Evolutionary conservation across 2,329 filamentous ascomycete species (phyloP), one percentile per base, ranked within the genome.

Genomic region (Colletotrichum abscissum): DNA sequence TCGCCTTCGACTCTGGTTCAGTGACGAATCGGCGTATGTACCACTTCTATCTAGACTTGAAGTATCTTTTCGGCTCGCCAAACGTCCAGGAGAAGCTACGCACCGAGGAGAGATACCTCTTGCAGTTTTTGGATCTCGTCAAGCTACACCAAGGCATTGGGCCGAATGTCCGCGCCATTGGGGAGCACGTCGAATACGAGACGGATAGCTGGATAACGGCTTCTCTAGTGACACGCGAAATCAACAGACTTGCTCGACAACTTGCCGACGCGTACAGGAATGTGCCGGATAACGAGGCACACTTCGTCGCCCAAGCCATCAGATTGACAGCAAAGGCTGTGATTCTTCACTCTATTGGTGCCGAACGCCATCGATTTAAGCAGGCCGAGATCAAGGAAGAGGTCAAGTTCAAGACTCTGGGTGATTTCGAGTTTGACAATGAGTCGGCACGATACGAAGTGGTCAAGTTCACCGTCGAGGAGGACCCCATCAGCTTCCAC

Each of bases 201-300:
- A 97, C 95, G 2, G 97, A 99, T 83, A 94, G 95, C 24, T 99
- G 97, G 97, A 98, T 99, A 66, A 97, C 94, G 71, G 96, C 97
- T 4, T 98, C 95, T 7, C 88, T 98, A 63, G 94, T 99, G 71
- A 98, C 97, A 63, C 90, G 96, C 63, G 96, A 99, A 81, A 96
- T 99, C 81, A 98, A 98, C 80, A 92, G 94, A 67, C 89, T 98
- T 49, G 98, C 96, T 79, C 90, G 95, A 75, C 93, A 97, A 78
- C 93, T 98, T 71, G 92, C 95, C 0, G 94, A 97, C 77, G 92
- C 97, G 0, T 99, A 98, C 86, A 90, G 91, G 63, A 90, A 92
- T 79, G 89, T 89, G 55, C 88, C 89, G 38, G 87, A 89, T n/a
- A 88, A 92, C 57, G 91, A 95, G 74, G 86, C 89, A 7, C 83